Conservation (phyloP, 305 asterid species). For the Fraxinus xanthoxyloides region DNA sequence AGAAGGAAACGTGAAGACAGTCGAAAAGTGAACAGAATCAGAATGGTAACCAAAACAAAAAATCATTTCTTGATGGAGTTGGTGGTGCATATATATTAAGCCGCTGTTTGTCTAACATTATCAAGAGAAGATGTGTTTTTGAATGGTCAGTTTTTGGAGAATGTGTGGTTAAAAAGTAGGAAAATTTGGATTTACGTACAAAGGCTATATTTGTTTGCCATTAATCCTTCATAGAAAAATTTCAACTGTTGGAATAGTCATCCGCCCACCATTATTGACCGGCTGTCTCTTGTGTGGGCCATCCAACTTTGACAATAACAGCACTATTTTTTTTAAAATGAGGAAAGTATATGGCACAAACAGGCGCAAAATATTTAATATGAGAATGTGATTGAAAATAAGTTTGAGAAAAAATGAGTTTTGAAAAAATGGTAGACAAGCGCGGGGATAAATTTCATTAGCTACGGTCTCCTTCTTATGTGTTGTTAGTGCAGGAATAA, state of each 20-base stretch:
- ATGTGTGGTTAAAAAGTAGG: not conserved
- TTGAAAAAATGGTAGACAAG: not conserved
- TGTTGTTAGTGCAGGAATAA: not conserved
- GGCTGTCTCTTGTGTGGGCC: too few relatives aligned
- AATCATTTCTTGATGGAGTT: not conserved
- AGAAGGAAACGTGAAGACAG: not conserved
- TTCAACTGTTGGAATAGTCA: too few relatives aligned
- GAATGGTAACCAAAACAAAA: not conserved
- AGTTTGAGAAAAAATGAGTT: not conserved
- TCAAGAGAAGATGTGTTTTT: not conserved
- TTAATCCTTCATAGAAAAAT: too few relatives aligned
- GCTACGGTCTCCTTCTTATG: not conserved
- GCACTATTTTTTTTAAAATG: too few relatives aligned
- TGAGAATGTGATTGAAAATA: not conserved
- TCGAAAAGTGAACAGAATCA: not conserved
- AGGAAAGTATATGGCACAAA: too few relatives aligned
- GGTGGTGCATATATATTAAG: not conserved
- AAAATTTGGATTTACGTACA: not conserved
- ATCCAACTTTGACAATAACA: too few relatives aligned
- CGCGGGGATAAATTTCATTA: not conserved
- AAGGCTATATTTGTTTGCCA: too few relatives aligned
- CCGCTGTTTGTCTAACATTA: not conserved
- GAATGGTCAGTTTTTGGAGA: not conserved
- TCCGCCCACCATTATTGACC: too few relatives aligned
- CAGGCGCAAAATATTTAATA: too few relatives aligned